Evolutionary conservation across 2,329 filamentous ascomycete species (phyloP), one percentile per base, ranked within the genome.

Genomic region (Colletotrichum sp.): DNA sequence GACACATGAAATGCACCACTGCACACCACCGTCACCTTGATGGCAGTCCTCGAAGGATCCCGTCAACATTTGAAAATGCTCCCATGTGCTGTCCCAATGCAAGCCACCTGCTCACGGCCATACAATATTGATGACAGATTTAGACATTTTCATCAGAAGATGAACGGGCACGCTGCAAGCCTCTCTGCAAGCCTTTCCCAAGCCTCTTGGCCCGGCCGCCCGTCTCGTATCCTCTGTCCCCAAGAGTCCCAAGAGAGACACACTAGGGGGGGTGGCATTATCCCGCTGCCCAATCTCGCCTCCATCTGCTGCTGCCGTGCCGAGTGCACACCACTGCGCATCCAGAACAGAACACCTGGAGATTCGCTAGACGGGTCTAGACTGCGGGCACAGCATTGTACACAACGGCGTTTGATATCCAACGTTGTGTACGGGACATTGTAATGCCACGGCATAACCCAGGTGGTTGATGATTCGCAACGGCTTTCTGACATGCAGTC

Each of bases 191-290:
- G 72, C 72, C 69, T 43, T 72, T 30, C 18, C 69, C 69, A 72
- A 72, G 69, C 69, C 63, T 73, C 69, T 73, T 75, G 69, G 73
- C 73, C 48, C 28, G 69, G 69, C n/a, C 73, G 62, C 63, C 69
- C 30, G 26, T 62, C 73, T 73, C 73, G 69, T 75, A 73, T 75
- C 63, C 69, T 63, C 55, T 70, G 52, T 18, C 24, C 62, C 43
- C 32, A 34, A 21, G 38, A 18, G 30, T 52, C 43, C 43, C n/a
- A 52, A 48, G 43, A 48, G n/a, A 28, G 32, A 16, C 4, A 61
- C 52, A 56, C 4, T 13, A 9, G n/a, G 16, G 59, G 62, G 62
- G 36, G 73, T 75, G 73, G 38, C 24, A 28, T 34, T 67, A 75
- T 72, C 73, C 55, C 55, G 13, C 26, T 62, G 13, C 21, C 63